Percentiles rank a stretch among this genome's conserved stretches.
phyloP scores from a whole-genome alignment of 2,329 filamentous ascomycete genomes.

The Penicillium occitanis region DNA sequence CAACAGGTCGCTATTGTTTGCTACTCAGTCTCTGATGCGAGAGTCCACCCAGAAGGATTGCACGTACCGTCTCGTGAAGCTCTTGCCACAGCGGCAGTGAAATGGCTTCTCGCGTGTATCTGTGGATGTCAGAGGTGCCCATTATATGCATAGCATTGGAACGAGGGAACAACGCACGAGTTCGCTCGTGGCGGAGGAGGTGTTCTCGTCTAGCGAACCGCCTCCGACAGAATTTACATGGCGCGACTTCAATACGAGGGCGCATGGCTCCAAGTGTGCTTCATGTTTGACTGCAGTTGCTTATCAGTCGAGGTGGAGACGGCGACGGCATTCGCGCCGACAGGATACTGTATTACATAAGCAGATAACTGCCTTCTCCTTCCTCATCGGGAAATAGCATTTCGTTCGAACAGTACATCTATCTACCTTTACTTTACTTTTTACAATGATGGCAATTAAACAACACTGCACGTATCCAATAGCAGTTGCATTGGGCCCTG shows the following conservation, averaged over 20 bases:
- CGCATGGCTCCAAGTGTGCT: conserved; percentile 9
- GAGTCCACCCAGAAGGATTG: neutral
- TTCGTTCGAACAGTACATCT: too few species aligned
- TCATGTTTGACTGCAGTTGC: too few species aligned
- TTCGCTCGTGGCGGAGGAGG: conserved; percentile 17
- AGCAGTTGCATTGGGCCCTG: too few species aligned
- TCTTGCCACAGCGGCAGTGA: conserved; percentile 17
- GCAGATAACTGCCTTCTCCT: too few species aligned
- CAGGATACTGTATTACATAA: too few species aligned
- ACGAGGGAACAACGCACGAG: conserved; percentile 14
- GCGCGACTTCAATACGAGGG: conserved; percentile 16
- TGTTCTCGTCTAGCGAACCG: conserved; percentile 19
- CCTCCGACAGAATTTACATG: conserved; percentile 18
- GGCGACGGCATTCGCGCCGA: too few species aligned
- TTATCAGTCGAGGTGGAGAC: too few species aligned
- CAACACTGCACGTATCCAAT: too few species aligned
- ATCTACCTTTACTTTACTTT: too few species aligned
- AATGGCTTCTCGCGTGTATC: conserved; percentile 20
- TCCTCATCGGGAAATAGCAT: too few species aligned
- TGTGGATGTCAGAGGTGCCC: conserved; percentile 11
- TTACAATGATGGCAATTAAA: too few species aligned
- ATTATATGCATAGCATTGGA: neutral
- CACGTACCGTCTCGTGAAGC: conserved; percentile 14
- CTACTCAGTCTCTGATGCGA: conserved; percentile 2
- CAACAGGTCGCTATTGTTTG: conserved; percentile 13